Percentiles rank a stretch among this genome's conserved stretches.
phyloP scores from a whole-genome alignment of 2,329 filamentous ascomycete genomes.

The Hirsutella rhossiliensis region DNA sequence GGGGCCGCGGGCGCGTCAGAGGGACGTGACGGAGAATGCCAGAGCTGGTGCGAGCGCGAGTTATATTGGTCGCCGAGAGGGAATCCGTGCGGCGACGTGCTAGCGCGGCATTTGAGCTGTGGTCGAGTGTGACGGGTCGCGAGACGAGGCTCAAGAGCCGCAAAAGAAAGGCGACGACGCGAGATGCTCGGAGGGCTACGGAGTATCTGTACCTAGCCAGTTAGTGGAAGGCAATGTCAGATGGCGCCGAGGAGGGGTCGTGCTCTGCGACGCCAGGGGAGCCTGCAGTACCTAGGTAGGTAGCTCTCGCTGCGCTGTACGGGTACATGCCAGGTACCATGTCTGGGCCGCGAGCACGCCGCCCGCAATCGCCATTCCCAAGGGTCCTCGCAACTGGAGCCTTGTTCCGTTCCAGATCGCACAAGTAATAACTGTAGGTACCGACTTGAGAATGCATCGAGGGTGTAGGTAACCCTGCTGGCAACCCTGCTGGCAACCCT shows the following conservation, averaged over 20 bases:
- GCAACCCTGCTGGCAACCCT: no score
- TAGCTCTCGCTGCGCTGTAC: neutral
- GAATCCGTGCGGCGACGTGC: neutral
- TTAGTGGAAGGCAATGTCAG: no score
- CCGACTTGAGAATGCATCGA: no score
- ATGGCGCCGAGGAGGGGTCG: neutral
- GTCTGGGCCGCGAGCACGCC: neutral
- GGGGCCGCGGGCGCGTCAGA: no score
- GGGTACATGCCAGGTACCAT: neutral
- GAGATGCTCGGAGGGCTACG: no score
- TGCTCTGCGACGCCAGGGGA: neutral
- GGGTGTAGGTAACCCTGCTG: no score
- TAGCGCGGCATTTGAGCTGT: neutral
- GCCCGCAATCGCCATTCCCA: neutral
- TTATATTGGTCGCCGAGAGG: neutral
- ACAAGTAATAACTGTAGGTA: no score
- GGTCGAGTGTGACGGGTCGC: neutral
- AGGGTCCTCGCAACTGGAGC: neutral
- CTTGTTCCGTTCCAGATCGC: no score
- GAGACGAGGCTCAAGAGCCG: neutral
- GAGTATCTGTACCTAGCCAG: no score
- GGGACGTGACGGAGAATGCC: no score
- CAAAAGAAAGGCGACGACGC: neutral
- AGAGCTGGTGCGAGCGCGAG: neutral
- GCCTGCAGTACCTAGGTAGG: no score